Percentiles rank a stretch among this genome's conserved stretches.
phyloP scores from a whole-genome alignment of 306 rosid species.

The Medicago lupulina region DNA sequence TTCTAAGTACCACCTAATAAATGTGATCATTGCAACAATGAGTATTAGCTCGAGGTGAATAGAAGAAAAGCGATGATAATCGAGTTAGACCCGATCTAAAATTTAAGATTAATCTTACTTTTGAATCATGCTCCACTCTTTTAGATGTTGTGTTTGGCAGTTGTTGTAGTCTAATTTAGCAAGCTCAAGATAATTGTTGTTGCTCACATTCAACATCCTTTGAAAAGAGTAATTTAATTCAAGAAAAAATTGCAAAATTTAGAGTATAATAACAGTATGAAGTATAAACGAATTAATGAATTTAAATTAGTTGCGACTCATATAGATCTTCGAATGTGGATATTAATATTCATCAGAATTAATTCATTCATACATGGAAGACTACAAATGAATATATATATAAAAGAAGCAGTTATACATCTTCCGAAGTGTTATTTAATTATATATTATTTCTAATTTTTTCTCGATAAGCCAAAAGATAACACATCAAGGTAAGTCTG shows the following conservation, averaged over 20 bases:
- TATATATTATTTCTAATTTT: too few relatives aligned
- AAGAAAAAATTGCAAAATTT: neutral
- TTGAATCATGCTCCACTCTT: conserved; percentile 75
- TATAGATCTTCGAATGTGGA: too few relatives aligned
- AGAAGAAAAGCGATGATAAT: neutral
- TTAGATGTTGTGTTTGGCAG: conserved; percentile 75
- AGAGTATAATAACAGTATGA: neutral
- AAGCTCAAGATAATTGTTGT: conserved; percentile 73
- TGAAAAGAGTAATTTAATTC: neutral
- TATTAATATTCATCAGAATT: too few relatives aligned
- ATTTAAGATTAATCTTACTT: conserved; percentile 48
- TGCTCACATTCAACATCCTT: conserved; percentile 84
- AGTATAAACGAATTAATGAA: neutral
- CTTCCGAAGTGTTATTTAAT: too few relatives aligned
- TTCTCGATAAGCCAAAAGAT: too few relatives aligned
- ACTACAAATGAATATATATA: too few relatives aligned
- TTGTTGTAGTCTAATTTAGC: conserved; percentile 86
- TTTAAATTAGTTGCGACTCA: too few relatives aligned
- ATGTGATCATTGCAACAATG: neutral
- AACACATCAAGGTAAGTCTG: too few relatives aligned
- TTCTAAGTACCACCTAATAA: conserved; percentile 77
- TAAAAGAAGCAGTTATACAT: too few relatives aligned
- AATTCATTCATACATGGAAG: too few relatives aligned
- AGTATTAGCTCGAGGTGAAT: neutral
- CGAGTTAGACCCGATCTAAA: neutral